Base-by-base conservation (phyloP, 2,329 filamentous ascomycete genomes). In the Cladophialophora yegresii region DNA sequence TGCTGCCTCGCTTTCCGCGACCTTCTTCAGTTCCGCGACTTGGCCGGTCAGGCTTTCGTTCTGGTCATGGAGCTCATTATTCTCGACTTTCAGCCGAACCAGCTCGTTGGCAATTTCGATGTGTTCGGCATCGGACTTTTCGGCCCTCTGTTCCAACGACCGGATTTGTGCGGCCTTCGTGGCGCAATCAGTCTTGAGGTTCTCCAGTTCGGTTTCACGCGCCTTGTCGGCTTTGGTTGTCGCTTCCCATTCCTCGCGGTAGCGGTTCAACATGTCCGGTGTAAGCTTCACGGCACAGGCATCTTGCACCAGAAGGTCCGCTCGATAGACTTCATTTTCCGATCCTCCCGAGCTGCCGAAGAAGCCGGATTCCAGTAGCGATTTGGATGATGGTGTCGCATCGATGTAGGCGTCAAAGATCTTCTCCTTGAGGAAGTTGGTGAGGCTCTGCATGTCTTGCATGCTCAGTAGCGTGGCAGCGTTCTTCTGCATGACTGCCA, bases 331-430 rank as follows among this genome's bases (percentile, higher is more conserved):
- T 75, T 97, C 95, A 77, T 96, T 97, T 75, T 99, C 95, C 12
- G 92, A 85, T 70, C 87, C 88, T 36, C 91, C 92, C 26, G 92
- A 93, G 75, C 89, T 93, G 65, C 95, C 95, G 73, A 99, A 99
- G 82, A 99, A 99, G 13, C 95, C 95, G 50, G 92, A 96, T 76
- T 99, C 95, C 0, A 98, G 85, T 54, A 99, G 89, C 16, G 92
- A 96, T 57, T 88, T 92, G n/a, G 92, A 89, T 2, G 92, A 96
- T 0, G 95, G 95, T 7, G 92, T 86, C 71, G 92, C 90, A 77
- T 99, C 95, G 68, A 99, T 97, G 77, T 99, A 99, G 45, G 92
- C 92, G 73, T 99, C 95, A 69, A 99, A 99, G 0, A 99, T 74
- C 70, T 90, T 90, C 76, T 99, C 95, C 75, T 97, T 96, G 28